Evolutionary conservation across 371 early-diverging fungal species (phyloP).

Genomic region (Rhizopus arrhizus): DNA sequence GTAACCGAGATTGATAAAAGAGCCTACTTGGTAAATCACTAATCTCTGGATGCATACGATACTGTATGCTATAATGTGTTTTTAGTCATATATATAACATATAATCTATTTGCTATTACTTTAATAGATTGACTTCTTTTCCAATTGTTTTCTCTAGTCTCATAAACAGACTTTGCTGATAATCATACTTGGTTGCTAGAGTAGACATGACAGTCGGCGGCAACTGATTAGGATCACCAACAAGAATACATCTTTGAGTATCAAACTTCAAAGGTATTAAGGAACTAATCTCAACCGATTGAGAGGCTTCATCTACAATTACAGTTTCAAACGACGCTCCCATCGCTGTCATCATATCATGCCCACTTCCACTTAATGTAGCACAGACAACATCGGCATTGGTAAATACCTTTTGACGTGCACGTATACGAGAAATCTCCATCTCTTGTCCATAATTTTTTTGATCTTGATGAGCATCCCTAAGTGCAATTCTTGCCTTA

Average conservation of each 20-base stretch:
- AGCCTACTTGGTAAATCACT: constrained; percentile 79
- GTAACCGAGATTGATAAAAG: constrained; percentile 80
- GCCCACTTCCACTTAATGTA: constrained; percentile 88
- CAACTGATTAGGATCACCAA: constrained; percentile 97
- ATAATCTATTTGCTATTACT: constrained; percentile 33
- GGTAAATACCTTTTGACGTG: constrained; percentile 70
- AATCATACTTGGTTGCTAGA: constrained; percentile 70
- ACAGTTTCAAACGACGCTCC: constrained; percentile 75
- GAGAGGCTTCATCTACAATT: constrained; percentile 98
- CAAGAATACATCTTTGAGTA: constrained; percentile 83
- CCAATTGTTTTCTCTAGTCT: constrained; percentile 72
- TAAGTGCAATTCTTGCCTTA: constrained; percentile 42
- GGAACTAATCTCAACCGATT: constrained; percentile 88
- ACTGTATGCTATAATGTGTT: constrained; percentile 71
- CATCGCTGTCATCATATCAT: constrained; percentile 73
- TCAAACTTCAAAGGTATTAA: constrained; percentile 91
- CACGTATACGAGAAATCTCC: constrained; percentile 56
- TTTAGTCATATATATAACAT: background rate
- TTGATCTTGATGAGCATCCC: constrained; percentile 45
- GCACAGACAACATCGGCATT: constrained; percentile 78
- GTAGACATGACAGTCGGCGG: constrained; percentile 91
- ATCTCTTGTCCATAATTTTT: constrained; percentile 47
- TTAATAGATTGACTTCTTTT: constrained; percentile 70
- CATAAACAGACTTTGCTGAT: constrained; percentile 90
- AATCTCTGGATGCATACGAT: constrained; percentile 97